These are phyloP conservation scores for Puya raimondii DNA, from an alignment of 176 grass and related monocot species.

Conservation along the genomic window DNA sequence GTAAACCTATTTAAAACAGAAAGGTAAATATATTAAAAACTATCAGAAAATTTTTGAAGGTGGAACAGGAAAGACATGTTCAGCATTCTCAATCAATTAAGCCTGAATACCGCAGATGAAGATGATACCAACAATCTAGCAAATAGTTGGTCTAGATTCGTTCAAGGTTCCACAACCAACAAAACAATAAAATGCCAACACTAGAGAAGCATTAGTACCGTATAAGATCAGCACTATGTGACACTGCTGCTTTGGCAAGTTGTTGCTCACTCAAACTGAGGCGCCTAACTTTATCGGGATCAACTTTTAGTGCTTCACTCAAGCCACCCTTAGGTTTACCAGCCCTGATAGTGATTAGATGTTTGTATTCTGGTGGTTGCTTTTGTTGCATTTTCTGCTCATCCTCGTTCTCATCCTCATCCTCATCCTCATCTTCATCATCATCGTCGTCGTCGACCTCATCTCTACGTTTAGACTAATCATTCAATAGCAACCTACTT, in stretches of 20 bases:
- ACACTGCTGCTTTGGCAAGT: constrained; percentile 53
- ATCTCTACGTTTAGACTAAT: constrained; percentile 25
- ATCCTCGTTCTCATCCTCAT: no score
- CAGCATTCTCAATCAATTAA: no score
- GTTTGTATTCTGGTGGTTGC: constrained; percentile 53
- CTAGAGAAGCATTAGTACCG: constrained; percentile 25
- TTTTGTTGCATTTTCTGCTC: constrained; percentile 17
- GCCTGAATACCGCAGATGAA: not conserved
- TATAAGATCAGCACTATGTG: constrained; percentile 52
- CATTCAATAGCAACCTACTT: constrained; percentile 2
- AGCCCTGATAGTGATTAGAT: constrained; percentile 76
- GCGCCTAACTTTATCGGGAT: constrained; percentile 74
- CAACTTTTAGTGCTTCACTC: constrained; percentile 59
- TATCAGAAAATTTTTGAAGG: constrained; percentile 6
- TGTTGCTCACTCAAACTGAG: constrained; percentile 91
- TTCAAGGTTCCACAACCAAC: no score
- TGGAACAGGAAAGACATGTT: not conserved
- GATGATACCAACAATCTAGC: not conserved
- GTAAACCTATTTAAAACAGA: constrained; percentile 67
- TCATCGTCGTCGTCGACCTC: constrained; percentile 23
- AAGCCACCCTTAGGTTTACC: constrained; percentile 71
- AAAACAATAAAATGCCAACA: no score
- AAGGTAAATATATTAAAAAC: constrained; percentile 21
- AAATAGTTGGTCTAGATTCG: no score
- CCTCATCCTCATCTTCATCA: not conserved